phyloP scores from a whole-genome alignment of 345 rosid genomes.

The Eucalyptus sideroxylon region DNA sequence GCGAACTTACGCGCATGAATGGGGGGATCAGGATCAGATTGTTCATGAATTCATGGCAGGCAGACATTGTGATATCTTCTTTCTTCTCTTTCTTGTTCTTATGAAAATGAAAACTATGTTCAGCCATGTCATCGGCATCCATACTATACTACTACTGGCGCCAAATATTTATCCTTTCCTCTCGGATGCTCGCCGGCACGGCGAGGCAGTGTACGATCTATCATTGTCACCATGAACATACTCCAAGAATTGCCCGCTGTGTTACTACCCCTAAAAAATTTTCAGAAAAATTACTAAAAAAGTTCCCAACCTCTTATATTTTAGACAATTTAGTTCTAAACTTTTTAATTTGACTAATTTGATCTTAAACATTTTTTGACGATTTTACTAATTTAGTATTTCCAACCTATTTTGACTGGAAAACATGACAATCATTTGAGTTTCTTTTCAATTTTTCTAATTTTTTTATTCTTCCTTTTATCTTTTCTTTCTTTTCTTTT shows the following conservation, averaged over 20 bases:
- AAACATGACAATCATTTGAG: background rate
- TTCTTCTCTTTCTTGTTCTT: background rate
- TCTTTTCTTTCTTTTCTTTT: no score
- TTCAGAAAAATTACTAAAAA: no score
- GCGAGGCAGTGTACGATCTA: background rate
- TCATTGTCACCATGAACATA: background rate
- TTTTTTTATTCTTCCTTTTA: no score
- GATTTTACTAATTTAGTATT: background rate
- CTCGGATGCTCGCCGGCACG: background rate
- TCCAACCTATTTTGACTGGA: no score
- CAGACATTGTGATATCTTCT: background rate
- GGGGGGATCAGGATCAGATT: background rate
- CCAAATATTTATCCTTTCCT: background rate
- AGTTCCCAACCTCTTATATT: no score
- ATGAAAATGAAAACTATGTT: background rate
- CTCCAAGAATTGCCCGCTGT: background rate
- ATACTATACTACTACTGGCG: background rate
- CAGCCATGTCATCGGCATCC: background rate
- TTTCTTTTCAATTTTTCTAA: no score
- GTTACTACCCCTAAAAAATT: background rate
- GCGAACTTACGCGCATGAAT: background rate
- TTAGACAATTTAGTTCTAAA: rapidly evolving
- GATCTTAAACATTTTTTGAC: no score
- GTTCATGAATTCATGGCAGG: background rate
- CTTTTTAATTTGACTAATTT: no score